Evolutionary conservation across 345 rosid genomes (phyloP).

Genomic region (Ceriops zippeliana): DNA sequence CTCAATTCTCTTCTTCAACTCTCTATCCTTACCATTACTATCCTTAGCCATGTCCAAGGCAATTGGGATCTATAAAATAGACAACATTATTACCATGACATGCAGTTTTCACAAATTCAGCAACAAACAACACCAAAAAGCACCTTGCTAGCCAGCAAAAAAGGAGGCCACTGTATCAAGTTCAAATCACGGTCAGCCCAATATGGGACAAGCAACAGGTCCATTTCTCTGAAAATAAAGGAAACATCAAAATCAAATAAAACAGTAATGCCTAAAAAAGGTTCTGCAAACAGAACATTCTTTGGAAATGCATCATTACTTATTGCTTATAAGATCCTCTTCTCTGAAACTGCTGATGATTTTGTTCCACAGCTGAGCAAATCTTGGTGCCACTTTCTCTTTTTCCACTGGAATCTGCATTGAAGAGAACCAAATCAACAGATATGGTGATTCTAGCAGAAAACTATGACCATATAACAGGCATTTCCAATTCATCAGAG

Average conservation of each 20-base stretch:
- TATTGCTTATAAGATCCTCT: slow-evolving; percentile 87
- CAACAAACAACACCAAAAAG: slow-evolving; percentile 11
- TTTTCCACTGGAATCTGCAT: slow-evolving; percentile 55
- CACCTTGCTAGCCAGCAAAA: slow-evolving; percentile 97
- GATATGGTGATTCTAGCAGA: neutral
- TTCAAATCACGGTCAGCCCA: slow-evolving; percentile 96
- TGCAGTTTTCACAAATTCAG: slow-evolving; percentile 1
- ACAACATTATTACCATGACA: slow-evolving; percentile 14
- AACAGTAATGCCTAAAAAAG: neutral
- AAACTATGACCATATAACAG: slow-evolving; percentile 1
- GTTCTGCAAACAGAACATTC: neutral
- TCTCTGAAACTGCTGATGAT: slow-evolving; percentile 93
- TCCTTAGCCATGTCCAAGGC: slow-evolving; percentile 99
- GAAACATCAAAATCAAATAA: slow-evolving; percentile 19
- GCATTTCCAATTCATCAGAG: neutral
- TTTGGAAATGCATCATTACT: slow-evolving; percentile 32
- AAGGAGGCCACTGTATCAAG: slow-evolving; percentile 95
- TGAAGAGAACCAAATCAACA: slow-evolving; percentile 15
- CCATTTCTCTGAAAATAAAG: slow-evolving; percentile 72
- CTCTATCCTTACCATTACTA: slow-evolving; percentile 84
- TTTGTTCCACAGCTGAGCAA: slow-evolving; percentile 98
- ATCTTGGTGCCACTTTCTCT: slow-evolving; percentile 82
- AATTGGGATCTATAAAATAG: slow-evolving; percentile 70
- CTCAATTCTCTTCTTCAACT: slow-evolving; percentile 81
- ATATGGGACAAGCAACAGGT: slow-evolving; percentile 96